Conservation (phyloP, 2,329 filamentous ascomycete genomes). For the Pseudocercospora ulei region DNA sequence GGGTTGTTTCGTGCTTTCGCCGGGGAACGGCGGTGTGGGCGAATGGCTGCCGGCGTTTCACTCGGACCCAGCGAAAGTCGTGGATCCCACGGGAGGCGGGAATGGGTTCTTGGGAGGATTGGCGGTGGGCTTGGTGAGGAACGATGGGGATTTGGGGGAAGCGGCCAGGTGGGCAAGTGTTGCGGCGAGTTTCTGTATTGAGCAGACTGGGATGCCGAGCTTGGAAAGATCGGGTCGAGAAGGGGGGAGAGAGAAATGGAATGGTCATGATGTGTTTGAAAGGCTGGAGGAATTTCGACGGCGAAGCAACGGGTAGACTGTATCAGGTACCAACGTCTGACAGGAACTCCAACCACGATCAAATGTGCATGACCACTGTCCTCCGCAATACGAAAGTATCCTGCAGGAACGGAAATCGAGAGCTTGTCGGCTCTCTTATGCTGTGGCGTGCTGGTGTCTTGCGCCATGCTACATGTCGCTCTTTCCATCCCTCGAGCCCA, state of each 20-base stretch:
- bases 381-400: conserved; percentile 6
- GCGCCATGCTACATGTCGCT: conserved; percentile 27
- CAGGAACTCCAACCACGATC: no score
- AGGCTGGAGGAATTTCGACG: conserved; percentile 36
- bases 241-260: conserved; percentile 41
- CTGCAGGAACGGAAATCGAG: conserved; percentile 6
- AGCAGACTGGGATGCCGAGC: conserved; percentile 76
- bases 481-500: conserved; percentile 33
- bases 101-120: conserved; percentile 72
- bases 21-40: no score
- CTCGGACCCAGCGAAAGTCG: conserved; percentile 46
- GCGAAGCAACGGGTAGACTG: no score
- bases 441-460: not conserved
- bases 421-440: conserved; percentile 8
- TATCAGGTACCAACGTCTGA: no score
- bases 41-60: conserved; percentile 75
- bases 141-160: conserved; percentile 50
- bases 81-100: conserved; percentile 91
- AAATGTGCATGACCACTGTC: no score
- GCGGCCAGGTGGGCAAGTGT: conserved; percentile 70
- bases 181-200: conserved; percentile 84
- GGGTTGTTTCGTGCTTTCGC: conserved; percentile 50
- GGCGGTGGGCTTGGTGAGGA: conserved; percentile 49
- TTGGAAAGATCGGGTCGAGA: conserved; percentile 33
- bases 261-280: conserved; percentile 38